Evolutionary conservation across 352 stramenopile genomes (phyloP), one percentile per base, ranked within the genome.

Genomic region (Globisporangium canariense): DNA sequence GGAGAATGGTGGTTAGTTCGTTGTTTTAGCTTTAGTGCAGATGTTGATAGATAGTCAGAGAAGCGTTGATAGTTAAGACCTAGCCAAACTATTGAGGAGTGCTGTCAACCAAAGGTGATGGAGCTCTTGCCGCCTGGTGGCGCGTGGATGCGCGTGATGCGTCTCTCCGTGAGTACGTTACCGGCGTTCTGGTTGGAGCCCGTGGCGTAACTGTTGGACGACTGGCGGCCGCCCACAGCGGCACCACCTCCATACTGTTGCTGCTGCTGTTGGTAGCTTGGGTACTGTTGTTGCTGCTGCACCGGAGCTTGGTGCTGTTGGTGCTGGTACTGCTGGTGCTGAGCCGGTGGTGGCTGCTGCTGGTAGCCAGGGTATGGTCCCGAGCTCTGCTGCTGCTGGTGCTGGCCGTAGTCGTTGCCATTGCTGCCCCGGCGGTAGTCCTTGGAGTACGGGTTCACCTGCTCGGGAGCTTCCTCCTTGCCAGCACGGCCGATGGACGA

Each of bases 111-210:
- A 52, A 95, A 86, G 22, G 62, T 75, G 79, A 97, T 91, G 22
- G 86, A 89, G 16, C 85, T 94, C 25, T 76, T 84, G 11, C 91
- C 89, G 22, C 91, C 89, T 13, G 89, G 91, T 40, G 91, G 88
- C 6, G 90, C 91, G 66, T 97, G 88, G 65, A 97, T 93, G 56
- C 89, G 77, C 30, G 89, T 97, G 66, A 92, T 97, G 63, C 86
- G 89, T 46, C 90, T 77, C 49, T 96, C 90, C 22, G 90, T 97
- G 61, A 97, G 72, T 70, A 96, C 88, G 62, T 97, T 97, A 45
- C 91, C 91, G 13, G 73, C 73, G 69, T 97, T 97, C 69, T 96
- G 88, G 71, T 92, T 97, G 47, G 78, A 70, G 13, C 89, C 89
- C 8, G 55, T 80, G 8, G 90, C 88, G 60, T 91, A 97, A 22